A percentile compares a stretch with the other conserved stretches of the same genome.
Conservation (phyloP, 2,329 filamentous ascomycete genomes). For the Xylariales sp. region DNA sequence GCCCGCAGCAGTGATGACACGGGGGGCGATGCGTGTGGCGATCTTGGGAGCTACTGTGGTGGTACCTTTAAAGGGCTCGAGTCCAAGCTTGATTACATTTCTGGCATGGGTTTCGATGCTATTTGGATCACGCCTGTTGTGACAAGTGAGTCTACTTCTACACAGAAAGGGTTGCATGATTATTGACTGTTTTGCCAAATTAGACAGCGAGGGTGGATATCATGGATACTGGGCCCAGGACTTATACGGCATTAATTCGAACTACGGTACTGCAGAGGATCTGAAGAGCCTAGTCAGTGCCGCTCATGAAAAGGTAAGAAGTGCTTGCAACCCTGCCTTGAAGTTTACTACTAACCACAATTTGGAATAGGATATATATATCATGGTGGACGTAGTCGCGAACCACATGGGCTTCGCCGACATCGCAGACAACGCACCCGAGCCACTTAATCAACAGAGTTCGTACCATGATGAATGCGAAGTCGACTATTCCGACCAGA, state of each 20-base stretch:
- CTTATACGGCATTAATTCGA: slow-evolving; percentile 64
- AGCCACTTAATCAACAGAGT: slow-evolving; percentile 61
- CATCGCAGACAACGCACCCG: slow-evolving; percentile 58
- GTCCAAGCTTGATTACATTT: slow-evolving; percentile 71
- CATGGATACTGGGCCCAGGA: slow-evolving; percentile 68
- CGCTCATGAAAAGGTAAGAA: slow-evolving; percentile 64
- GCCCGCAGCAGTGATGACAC: slow-evolving; percentile 60
- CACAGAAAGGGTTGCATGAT: background rate
- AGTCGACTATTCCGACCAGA: slow-evolving; percentile 65
- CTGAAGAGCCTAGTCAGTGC: slow-evolving; percentile 66
- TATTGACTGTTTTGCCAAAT: background rate
- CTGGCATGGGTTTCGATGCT: slow-evolving; percentile 69
- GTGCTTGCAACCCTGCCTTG: background rate
- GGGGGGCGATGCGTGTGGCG: slow-evolving; percentile 56
- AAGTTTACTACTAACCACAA: slow-evolving; percentile 7
- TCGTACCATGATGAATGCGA: slow-evolving; percentile 73
- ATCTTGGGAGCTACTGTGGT: slow-evolving; percentile 66
- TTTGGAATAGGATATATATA: slow-evolving; percentile 45
- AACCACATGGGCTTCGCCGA: slow-evolving; percentile 66
- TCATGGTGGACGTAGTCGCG: slow-evolving; percentile 63
- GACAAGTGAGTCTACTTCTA: slow-evolving; percentile 50
- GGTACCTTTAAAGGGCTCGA: slow-evolving; percentile 70
- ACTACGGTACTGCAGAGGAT: slow-evolving; percentile 70
- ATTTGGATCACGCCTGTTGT: slow-evolving; percentile 71
- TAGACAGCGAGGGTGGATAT: slow-evolving; percentile 58